Evolutionary conservation across 345 rosid species (phyloP).

Genomic region (Brassica napus): Da-Ae NC_063434.1:1194001-1194500

Average conservation of each 20-base stretch:
- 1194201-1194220: constrained; percentile 68
- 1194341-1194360: background rate
- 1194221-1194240: constrained; percentile 91
- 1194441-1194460: constrained; percentile 62
- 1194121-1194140: constrained; percentile 84
- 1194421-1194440: constrained; percentile 86
- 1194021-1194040: background rate
- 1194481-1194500: constrained; percentile 75
- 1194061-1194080: constrained; percentile 66
- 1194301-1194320: background rate
- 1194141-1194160: constrained; percentile 92
- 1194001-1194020: background rate
- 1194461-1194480: constrained; percentile 69
- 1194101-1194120: constrained; percentile 79
- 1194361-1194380: background rate
- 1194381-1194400: constrained; percentile 67
- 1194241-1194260: constrained; percentile 74
- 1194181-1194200: constrained; percentile 54
- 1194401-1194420: constrained; percentile 69
- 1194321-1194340: background rate
- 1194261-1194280: constrained; percentile 89
- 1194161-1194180: constrained; percentile 65
- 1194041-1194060: constrained; percentile 63
- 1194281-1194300: constrained; percentile 83
- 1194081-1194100: constrained; percentile 88